A percentile compares a stretch with the other conserved stretches of the same genome.
Evolutionary conservation across 768 basidiomycete genomes (phyloP).

Genomic region (Auricularia sp.): DNA sequence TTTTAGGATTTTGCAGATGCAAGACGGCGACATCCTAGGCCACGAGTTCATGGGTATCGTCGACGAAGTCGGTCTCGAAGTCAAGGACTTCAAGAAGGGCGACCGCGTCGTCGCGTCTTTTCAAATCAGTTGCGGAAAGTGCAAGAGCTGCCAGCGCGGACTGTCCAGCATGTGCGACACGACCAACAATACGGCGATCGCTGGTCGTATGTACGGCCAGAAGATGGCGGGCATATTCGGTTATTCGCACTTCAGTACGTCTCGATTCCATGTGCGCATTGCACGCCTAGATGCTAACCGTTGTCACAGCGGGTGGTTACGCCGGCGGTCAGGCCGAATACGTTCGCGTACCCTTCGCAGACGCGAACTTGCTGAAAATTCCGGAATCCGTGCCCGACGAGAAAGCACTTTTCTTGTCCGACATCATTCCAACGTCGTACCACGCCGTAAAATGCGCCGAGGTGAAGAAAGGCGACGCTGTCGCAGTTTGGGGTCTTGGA

Average conservation of each 20-base stretch:
- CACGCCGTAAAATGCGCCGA: constrained; percentile 66
- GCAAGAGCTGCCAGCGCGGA: constrained; percentile 64
- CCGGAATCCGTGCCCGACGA: constrained; percentile 59
- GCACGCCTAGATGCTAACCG: background rate
- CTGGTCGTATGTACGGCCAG: constrained; percentile 47
- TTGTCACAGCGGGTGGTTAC: constrained; percentile 43
- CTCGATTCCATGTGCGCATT: background rate
- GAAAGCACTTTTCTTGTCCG: constrained; percentile 45
- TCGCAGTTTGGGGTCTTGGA: constrained; percentile 40
- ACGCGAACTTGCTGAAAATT: constrained; percentile 61
- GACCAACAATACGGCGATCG: constrained; percentile 52
- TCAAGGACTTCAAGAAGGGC: constrained; percentile 50
- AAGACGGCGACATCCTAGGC: constrained; percentile 67
- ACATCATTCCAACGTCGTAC: constrained; percentile 63
- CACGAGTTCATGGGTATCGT: constrained; percentile 71
- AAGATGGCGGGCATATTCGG: constrained; percentile 58
- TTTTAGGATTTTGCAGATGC: constrained; percentile 21
- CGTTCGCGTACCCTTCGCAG: constrained; percentile 59
- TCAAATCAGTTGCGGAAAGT: constrained; percentile 60
- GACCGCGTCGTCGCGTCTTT: constrained; percentile 72
- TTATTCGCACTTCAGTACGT: constrained; percentile 47
- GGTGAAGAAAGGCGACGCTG: constrained; percentile 39
- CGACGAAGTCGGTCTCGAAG: constrained; percentile 53
- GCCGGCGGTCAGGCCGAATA: constrained; percentile 72
- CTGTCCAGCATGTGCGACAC: constrained; percentile 62